Percentiles rank a stretch among this genome's conserved stretches.
phyloP scores from a whole-genome alignment of 371 early-diverging fungal species.

The Haplosporangium sp. region DNA sequence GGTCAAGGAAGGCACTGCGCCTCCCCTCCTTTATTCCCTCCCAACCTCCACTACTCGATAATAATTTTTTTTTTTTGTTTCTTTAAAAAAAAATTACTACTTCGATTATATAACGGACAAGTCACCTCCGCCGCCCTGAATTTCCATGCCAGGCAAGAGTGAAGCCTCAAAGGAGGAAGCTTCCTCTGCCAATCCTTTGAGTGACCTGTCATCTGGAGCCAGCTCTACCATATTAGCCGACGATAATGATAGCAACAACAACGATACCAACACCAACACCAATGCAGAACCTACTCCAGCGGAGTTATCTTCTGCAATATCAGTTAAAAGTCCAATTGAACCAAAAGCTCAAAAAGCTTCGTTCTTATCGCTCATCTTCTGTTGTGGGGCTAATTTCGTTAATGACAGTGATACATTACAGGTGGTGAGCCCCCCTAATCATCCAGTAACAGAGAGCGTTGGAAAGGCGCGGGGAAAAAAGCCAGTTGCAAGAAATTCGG shows the following conservation, averaged over 20 bases:
- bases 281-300: conserved; percentile 19
- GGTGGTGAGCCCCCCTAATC: conserved; percentile 22
- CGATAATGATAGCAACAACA: conserved; percentile 5
- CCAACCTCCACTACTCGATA: no score
- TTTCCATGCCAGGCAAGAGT: conserved; percentile 51
- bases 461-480: conserved; percentile 47
- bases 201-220: conserved; percentile 45
- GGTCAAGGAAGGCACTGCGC: no score
- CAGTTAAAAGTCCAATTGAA: conserved; percentile 47
- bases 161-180: conserved; percentile 48
- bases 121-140: conserved; percentile 42
- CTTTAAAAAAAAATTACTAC: no score
- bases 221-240: conserved; percentile 15
- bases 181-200: conserved; percentile 44
- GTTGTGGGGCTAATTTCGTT: conserved; percentile 56
- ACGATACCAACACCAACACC: conserved; percentile 11
- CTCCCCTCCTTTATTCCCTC: no score
- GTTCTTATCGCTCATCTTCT: conserved; percentile 53
- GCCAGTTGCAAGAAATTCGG: conserved; percentile 18
- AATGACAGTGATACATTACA: conserved; percentile 42
- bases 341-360: conserved; percentile 49
- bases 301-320: conserved; percentile 20
- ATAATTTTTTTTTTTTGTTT: no score
- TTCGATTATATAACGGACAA: conserved; percentile 14
- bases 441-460: conserved; percentile 33